A percentile compares a stretch with the other conserved stretches of the same genome.
phyloP scores from a whole-genome alignment of 2,329 filamentous ascomycete species.

The Colletotrichum higginsianum region DNA sequence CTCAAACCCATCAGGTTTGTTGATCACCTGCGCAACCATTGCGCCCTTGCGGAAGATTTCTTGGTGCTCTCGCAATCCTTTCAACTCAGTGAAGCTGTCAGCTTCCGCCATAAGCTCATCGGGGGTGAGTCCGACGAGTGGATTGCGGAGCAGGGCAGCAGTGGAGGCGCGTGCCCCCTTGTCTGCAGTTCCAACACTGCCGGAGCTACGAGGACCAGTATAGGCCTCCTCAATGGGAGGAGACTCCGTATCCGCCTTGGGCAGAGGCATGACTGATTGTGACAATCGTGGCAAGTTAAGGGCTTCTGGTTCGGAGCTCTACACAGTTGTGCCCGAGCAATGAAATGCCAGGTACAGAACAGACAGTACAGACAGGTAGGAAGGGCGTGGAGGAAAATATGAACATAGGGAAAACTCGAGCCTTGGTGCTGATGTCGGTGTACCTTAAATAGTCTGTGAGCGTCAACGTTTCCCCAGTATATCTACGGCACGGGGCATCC shows the following conservation, averaged over 20 bases:
- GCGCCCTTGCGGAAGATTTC: slow-evolving; percentile 67
- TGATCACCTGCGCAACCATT: slow-evolving; percentile 63
- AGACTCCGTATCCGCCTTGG: slow-evolving; percentile 33
- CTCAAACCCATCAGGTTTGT: slow-evolving; percentile 50
- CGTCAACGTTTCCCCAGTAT: background rate
- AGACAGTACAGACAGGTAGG: too few relatives aligned
- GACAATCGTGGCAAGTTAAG: background rate
- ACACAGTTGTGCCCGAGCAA: background rate
- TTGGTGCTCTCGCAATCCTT: slow-evolving; percentile 52
- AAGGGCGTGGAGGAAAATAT: slow-evolving; percentile 20
- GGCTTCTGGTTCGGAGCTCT: too few relatives aligned
- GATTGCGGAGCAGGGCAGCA: slow-evolving; percentile 50
- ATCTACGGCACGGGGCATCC: background rate
- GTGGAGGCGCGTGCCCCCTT: slow-evolving; percentile 42
- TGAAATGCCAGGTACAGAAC: background rate
- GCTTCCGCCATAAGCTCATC: slow-evolving; percentile 53
- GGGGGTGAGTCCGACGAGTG: slow-evolving; percentile 48
- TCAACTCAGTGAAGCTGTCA: slow-evolving; percentile 53
- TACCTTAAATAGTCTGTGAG: slow-evolving; percentile 1
- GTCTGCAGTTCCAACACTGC: slow-evolving; percentile 14
- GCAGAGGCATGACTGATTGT: slow-evolving; percentile 13
- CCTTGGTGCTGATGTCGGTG: background rate
- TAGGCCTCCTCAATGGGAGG: slow-evolving; percentile 18
- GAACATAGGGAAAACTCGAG: background rate
- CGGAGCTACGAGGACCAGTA: slow-evolving; percentile 14